Base-by-base conservation (phyloP, 2,329 filamentous ascomycete genomes). In the Pestalotiopsis sp. region DNA sequence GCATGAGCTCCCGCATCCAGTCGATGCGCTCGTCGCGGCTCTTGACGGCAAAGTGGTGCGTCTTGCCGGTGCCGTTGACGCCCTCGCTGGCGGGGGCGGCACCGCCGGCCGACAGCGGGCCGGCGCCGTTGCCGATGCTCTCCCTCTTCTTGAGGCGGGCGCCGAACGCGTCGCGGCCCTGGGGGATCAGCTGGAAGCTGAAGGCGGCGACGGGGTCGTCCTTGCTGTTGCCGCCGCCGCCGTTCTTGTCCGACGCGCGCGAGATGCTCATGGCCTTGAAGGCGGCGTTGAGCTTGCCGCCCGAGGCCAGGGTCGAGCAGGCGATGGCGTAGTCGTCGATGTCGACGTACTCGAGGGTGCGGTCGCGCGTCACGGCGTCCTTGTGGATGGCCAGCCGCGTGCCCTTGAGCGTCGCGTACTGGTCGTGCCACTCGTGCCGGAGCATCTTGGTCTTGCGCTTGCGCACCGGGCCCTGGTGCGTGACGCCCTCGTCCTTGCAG, bases 1-100 rank as follows among this genome's bases (percentile, higher is more conserved):
- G 88, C 93, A 97, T 97, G 70, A 97, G 83, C 86, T 97, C 93
- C 67, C 93, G 87, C 93, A 97, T 97, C 96, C 96, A 99, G 79
- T 98, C 95, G 76, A 98, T 98, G 70, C 95, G 88, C 78, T 98
- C 93, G 77, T 98, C 93, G 14, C 94, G 88, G 75, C 86, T 90
- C 82, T 92, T 92, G 74, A 98, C 95, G 0, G 95, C 93, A 78
- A 98, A 98, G 79, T 98, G 94, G 77, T 98, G 95, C 59, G 93
- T 92, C 86, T 97, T 98, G 75, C 89, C 90, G 12, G 87, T 90
- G 68, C 88, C 88, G 70, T 90, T 90, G 71, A 82, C 82, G 31
- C 85, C 84, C 49, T 86, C 85, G 39, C 68, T 64, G 75, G 25
- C 25, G 25, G 25, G 25, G 25, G 25, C 3, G 25, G 25, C 25